Evolutionary conservation across 768 basidiomycete genomes (phyloP).

Genomic region (Lactarius evosmus): DNA sequence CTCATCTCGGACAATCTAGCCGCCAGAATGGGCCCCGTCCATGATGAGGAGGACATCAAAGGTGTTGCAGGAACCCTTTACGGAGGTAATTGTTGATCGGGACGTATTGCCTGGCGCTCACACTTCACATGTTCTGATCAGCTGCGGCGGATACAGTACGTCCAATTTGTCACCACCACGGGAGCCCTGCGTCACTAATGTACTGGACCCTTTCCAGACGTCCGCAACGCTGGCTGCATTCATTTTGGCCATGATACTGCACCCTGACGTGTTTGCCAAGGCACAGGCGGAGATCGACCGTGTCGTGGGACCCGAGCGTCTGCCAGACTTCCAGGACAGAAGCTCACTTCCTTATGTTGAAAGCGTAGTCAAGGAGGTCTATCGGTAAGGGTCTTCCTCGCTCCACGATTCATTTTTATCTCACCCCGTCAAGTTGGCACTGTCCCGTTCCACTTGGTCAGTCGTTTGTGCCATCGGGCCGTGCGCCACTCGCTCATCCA

Average conservation of each 20-base stretch:
- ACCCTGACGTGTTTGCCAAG: conserved; percentile 29
- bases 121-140: conserved; percentile 17
- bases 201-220: conserved; percentile 20
- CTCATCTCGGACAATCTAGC: conserved; percentile 24
- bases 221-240: conserved; percentile 24
- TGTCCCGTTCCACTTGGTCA: conserved; percentile 27
- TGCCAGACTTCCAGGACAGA: conserved; percentile 32
- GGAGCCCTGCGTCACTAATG: neutral
- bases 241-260: conserved; percentile 27
- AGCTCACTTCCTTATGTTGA: conserved; percentile 31
- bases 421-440: conserved; percentile 20
- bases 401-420: neutral
- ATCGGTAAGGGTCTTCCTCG: conserved; percentile 21
- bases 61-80: conserved; percentile 27
- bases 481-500: conserved; percentile 1
- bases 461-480: neutral
- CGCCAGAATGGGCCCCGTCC: conserved; percentile 1
- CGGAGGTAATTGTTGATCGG: conserved; percentile 17
- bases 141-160: conserved; percentile 28
- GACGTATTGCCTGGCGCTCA: conserved; percentile 13
- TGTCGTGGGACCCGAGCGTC: conserved; percentile 30
- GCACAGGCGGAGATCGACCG: conserved; percentile 34
- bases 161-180: neutral
- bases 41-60: conserved; percentile 28
- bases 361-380: conserved; percentile 28